Percentiles rank a stretch among this genome's conserved stretches.
These are phyloP conservation scores for Zygosaccharomyces kombuchaensis DNA, from an alignment of 805 yeast genomes.

Conservation along the genomic window DNA sequence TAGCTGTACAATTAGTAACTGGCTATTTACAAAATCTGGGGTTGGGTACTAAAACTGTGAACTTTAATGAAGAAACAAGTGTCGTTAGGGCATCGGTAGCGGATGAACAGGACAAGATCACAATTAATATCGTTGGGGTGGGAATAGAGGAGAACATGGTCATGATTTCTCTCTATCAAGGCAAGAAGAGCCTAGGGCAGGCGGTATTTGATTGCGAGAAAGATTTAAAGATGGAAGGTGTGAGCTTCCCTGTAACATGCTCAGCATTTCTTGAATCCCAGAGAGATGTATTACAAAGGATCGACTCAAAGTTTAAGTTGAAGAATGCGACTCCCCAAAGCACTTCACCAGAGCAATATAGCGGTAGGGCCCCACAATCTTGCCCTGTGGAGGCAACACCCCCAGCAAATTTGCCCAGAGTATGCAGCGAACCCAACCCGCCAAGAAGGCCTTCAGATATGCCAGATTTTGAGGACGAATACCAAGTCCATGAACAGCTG, in stretches of 20 bases:
- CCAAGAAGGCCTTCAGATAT: conserved; percentile 27
- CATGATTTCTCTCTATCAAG: conserved; percentile 16
- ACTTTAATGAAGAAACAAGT: conserved; percentile 2
- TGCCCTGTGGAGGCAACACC: neutral
- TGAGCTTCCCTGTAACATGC: neutral
- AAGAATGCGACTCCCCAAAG: neutral
- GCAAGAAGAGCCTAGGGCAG: conserved; percentile 15
- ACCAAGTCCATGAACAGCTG: conserved; percentile 19
- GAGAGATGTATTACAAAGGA: neutral
- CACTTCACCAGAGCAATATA: neutral
- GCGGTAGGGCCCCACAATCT: neutral
- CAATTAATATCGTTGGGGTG: conserved; percentile 10
- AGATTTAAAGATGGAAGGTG: conserved; percentile 8
- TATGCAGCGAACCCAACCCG: neutral
- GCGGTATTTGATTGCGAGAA: conserved; percentile 16
- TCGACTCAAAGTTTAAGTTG: conserved; percentile 1
- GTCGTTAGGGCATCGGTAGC: conserved; percentile 7
- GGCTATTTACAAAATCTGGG: conserved; percentile 5
- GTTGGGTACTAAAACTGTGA: neutral
- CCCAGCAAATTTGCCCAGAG: neutral
- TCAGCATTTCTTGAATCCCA: conserved; percentile 1
- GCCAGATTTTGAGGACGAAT: conserved; percentile 37
- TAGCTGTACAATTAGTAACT: conserved; percentile 9
- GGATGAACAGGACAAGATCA: neutral
- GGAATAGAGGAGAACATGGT: conserved; percentile 13